These are phyloP conservation scores for Zygoascus meyerae DNA, from an alignment of 1,139 yeast genomes.

Conservation along the genomic window DNA sequence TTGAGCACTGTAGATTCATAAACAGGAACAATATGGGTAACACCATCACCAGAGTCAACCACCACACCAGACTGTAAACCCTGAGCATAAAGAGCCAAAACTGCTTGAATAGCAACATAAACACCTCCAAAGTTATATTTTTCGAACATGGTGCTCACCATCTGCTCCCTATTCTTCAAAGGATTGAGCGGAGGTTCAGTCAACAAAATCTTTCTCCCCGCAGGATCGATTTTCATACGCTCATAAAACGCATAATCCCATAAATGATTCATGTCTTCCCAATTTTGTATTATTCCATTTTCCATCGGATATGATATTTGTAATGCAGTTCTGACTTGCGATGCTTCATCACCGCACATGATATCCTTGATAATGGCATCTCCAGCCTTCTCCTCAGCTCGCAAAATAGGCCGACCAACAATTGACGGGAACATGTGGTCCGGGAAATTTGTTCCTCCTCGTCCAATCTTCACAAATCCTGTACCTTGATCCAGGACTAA, in stretches of 20 bases:
- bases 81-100: constrained; percentile 92
- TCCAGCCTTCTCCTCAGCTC: constrained; percentile 84
- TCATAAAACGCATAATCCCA: constrained; percentile 98
- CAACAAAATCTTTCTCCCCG: constrained; percentile 73
- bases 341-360: constrained; percentile 97
- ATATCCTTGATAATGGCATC: constrained; percentile 66
- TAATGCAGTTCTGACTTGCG: constrained; percentile 79
- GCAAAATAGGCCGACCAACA: constrained; percentile 93
- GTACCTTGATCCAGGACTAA: constrained; percentile 96
- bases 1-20: constrained; percentile 93
- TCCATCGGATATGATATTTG: constrained; percentile 98
- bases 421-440: constrained; percentile 98
- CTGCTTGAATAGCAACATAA: constrained; percentile 97
- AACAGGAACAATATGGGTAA: constrained; percentile 96
- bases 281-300: constrained; percentile 91
- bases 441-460: constrained; percentile 96
- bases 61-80: constrained; percentile 98
- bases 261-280: constrained; percentile 98
- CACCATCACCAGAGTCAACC: constrained; percentile 93
- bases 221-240: constrained; percentile 70
- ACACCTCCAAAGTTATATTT: constrained; percentile 94
- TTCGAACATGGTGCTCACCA: constrained; percentile 98
- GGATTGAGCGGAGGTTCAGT: constrained; percentile 99
- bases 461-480: constrained; percentile 82
- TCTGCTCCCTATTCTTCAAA: constrained; percentile 79